These are phyloP conservation scores for Alloteropsis angusta DNA, from an alignment of 202 grass and related monocot genomes.

Conservation along the genomic window DNA sequence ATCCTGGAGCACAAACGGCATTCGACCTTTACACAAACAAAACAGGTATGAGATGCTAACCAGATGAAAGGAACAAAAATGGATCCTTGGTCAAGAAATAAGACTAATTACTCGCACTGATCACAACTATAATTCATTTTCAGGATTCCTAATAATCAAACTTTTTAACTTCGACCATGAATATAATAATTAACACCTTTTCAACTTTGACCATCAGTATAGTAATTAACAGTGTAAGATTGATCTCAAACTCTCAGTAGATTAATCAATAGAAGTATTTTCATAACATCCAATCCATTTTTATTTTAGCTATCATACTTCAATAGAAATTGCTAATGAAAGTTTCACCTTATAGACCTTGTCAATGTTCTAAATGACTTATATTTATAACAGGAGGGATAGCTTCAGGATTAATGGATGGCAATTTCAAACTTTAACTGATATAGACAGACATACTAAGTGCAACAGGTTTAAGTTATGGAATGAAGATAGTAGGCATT, in stretches of 20 bases:
- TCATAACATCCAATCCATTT: not conserved
- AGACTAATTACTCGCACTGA: not conserved
- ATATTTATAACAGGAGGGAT: not conserved
- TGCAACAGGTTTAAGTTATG: not conserved
- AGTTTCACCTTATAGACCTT: not conserved
- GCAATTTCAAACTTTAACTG: not conserved
- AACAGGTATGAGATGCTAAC: constrained; percentile 10
- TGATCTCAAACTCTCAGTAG: not conserved
- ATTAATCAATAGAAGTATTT: not conserved
- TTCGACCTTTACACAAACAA: constrained; percentile 59
- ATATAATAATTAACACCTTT: not conserved
- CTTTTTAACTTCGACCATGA: not conserved
- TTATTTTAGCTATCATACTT: not conserved
- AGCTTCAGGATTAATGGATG: not conserved
- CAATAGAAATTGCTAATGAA: not conserved
- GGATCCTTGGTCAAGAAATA: not conserved
- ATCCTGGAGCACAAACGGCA: constrained; percentile 59
- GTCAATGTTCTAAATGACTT: not conserved
- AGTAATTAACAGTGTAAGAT: not conserved
- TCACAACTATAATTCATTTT: not conserved
- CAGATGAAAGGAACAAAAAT: not conserved
- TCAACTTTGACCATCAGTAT: not conserved
- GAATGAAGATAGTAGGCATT: not conserved
- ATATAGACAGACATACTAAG: not conserved
- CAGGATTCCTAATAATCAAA: not conserved